A percentile compares a stretch with the other conserved stretches of the same genome.
Evolutionary conservation across 768 basidiomycete species (phyloP).

Genomic region (Ephemerocybe angulata): DNA sequence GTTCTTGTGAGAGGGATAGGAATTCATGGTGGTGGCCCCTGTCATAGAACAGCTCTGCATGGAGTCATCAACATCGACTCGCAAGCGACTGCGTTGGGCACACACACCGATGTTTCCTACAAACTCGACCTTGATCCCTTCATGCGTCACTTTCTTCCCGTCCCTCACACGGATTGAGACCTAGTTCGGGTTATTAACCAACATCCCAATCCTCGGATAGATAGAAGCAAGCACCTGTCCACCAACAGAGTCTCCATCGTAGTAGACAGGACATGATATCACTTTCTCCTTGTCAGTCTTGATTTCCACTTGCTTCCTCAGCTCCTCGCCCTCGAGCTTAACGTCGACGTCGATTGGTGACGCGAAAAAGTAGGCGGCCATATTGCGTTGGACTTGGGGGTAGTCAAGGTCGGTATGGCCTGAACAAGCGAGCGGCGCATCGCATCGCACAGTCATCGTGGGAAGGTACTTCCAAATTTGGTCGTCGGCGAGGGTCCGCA

Average conservation of each 20-base stretch:
- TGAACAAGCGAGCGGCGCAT: not conserved
- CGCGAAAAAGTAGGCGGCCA: slow-evolving; percentile 91
- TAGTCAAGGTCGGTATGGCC: not conserved
- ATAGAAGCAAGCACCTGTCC: slow-evolving; percentile 64
- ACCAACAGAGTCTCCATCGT: slow-evolving; percentile 88
- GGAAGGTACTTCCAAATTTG: not conserved
- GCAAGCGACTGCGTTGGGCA: not conserved
- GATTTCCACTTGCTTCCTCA: slow-evolving; percentile 83
- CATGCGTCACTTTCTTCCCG: slow-evolving; percentile 91
- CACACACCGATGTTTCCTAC: slow-evolving; percentile 88
- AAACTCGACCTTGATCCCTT: slow-evolving; percentile 97
- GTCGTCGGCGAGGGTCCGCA: not conserved
- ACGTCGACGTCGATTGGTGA: slow-evolving; percentile 90
- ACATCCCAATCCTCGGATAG: not conserved
- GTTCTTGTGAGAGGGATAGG: slow-evolving; percentile 89
- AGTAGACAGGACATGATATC: slow-evolving; percentile 87
- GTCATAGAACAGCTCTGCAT: slow-evolving; percentile 88
- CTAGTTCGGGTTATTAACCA: slow-evolving; percentile 36
- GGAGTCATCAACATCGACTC: not conserved
- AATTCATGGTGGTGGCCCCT: slow-evolving; percentile 98
- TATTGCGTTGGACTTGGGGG: slow-evolving; percentile 21
- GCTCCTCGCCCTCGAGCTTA: slow-evolving; percentile 82
- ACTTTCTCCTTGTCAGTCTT: slow-evolving; percentile 87
- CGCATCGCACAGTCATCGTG: not conserved
- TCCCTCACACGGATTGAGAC: slow-evolving; percentile 86